phyloP scores from a whole-genome alignment of 176 grass and related monocot species.

The Oropetium thomaeum region DNA sequence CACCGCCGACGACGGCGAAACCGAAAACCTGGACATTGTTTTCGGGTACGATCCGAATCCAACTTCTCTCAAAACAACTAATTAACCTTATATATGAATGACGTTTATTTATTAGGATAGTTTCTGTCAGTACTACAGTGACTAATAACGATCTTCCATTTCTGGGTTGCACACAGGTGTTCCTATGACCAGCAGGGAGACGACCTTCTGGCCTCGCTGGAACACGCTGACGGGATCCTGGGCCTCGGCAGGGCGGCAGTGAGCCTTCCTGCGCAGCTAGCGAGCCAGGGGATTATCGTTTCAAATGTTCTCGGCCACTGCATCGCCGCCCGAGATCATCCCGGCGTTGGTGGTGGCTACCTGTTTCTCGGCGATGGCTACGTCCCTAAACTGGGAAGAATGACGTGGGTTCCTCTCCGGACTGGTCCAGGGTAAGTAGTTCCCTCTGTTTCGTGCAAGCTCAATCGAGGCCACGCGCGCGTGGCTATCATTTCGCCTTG shows the following conservation, averaged over 20 bases:
- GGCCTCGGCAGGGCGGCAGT: slow-evolving; percentile 62
- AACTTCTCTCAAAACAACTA: slow-evolving; percentile 5
- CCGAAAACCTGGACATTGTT: slow-evolving; percentile 50
- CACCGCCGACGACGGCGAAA: slow-evolving; percentile 40
- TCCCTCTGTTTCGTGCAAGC: not conserved
- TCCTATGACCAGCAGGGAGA: slow-evolving; percentile 85
- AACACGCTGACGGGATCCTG: slow-evolving; percentile 70
- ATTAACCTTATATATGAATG: slow-evolving; percentile 1
- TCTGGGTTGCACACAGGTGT: slow-evolving; percentile 47
- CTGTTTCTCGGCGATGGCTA: slow-evolving; percentile 87
- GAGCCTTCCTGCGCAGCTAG: slow-evolving; percentile 74
- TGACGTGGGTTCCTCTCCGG: slow-evolving; percentile 73
- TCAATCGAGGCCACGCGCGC: not conserved
- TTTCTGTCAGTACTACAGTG: not conserved
- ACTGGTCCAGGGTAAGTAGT: slow-evolving; percentile 76
- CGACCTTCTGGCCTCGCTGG: slow-evolving; percentile 48
- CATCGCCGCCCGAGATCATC: slow-evolving; percentile 55
- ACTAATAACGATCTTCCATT: slow-evolving; percentile 10
- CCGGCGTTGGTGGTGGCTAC: slow-evolving; percentile 60
- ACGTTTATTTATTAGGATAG: no score
- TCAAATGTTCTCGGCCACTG: slow-evolving; percentile 80
- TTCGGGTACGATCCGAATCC: slow-evolving; percentile 58
- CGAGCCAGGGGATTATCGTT: slow-evolving; percentile 58
- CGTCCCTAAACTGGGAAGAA: slow-evolving; percentile 68
- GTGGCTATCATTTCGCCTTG: slow-evolving; percentile 3